Conservation (phyloP, 805 yeast genomes). For the Hanseniaspora lindneri region DNA sequence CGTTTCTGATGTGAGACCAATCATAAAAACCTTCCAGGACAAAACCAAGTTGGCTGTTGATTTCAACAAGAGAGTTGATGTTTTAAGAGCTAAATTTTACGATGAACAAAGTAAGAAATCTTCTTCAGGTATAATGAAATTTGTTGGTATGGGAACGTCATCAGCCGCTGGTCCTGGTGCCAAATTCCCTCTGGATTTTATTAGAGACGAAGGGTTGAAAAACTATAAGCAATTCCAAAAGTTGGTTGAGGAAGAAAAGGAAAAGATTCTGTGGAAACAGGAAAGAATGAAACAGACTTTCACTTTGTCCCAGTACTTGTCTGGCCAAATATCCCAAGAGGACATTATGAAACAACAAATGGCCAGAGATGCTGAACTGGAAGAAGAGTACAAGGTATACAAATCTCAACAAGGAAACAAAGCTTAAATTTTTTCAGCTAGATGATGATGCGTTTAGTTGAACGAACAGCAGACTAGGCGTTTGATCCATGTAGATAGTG, state of each 20-base stretch:
- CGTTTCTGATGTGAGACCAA: conserved; percentile 80
- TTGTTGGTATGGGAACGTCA: conserved; percentile 44
- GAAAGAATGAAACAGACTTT: conserved; percentile 64
- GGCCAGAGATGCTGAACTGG: conserved; percentile 34
- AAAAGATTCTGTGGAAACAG: conserved; percentile 48
- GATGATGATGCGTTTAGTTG: too few relatives aligned
- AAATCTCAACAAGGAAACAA: conserved; percentile 20
- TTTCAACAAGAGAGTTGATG: conserved; percentile 63
- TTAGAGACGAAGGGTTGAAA: conserved; percentile 86
- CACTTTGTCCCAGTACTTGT: conserved; percentile 72
- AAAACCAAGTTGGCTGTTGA: conserved; percentile 61
- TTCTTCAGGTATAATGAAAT: conserved; percentile 43
- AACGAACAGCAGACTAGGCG: too few relatives aligned
- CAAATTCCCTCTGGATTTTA: conserved; percentile 63
- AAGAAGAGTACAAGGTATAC: conserved; percentile 26
- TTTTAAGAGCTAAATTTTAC: conserved; percentile 60
- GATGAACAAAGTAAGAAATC: conserved; percentile 38
- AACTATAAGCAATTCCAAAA: conserved; percentile 75
- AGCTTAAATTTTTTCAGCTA: conserved; percentile 1
- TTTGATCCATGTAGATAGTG: neutral
- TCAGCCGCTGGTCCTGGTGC: conserved; percentile 33
- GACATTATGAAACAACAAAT: conserved; percentile 38
- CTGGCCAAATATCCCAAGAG: conserved; percentile 69
- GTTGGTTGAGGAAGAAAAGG: conserved; percentile 74
- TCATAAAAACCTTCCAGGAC: conserved; percentile 59